These are phyloP conservation scores for Pleurotus djamor DNA, from an alignment of 768 basidiomycete genomes.

Conservation along the genomic window DNA sequence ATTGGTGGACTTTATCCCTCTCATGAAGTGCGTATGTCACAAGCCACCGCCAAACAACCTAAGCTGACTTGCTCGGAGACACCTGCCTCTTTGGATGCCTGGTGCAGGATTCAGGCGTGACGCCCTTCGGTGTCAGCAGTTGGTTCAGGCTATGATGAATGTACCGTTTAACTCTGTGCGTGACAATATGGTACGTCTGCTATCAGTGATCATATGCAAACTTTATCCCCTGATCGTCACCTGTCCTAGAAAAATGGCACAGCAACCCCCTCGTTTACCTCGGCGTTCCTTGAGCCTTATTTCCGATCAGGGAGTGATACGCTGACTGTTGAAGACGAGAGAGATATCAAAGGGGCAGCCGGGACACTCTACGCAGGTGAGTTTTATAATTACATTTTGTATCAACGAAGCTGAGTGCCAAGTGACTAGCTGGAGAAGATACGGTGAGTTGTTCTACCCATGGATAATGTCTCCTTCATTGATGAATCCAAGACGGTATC, in stretches of 20 bases:
- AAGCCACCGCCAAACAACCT: too few relatives aligned
- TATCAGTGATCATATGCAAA: neutral
- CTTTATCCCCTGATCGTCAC: slow-evolving; percentile 7
- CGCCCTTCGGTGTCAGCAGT: slow-evolving; percentile 36
- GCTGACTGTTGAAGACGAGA: slow-evolving; percentile 39
- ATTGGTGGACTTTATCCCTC: slow-evolving; percentile 48
- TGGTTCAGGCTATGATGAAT: slow-evolving; percentile 47
- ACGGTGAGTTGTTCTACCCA: slow-evolving; percentile 23
- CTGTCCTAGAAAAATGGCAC: slow-evolving; percentile 34
- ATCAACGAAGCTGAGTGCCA: neutral
- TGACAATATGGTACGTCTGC: neutral
- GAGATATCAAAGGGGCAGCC: slow-evolving; percentile 56
- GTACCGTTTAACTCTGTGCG: slow-evolving; percentile 33
- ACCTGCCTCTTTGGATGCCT: slow-evolving; percentile 50
- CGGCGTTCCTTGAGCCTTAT: slow-evolving; percentile 38
- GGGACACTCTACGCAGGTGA: slow-evolving; percentile 50
- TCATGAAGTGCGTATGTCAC: slow-evolving; percentile 29
- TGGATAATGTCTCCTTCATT: neutral
- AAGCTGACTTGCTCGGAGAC: slow-evolving; percentile 18
- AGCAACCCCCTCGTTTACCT: slow-evolving; percentile 42
- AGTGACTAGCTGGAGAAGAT: slow-evolving; percentile 33
- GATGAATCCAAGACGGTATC: slow-evolving; percentile 42
- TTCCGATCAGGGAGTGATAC: slow-evolving; percentile 27
- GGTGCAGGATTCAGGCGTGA: slow-evolving; percentile 44
- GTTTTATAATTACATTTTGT: slow-evolving; percentile 7